phyloP scores from a whole-genome alignment of 768 basidiomycete genomes.

The Butyriboletus loyo region DNA sequence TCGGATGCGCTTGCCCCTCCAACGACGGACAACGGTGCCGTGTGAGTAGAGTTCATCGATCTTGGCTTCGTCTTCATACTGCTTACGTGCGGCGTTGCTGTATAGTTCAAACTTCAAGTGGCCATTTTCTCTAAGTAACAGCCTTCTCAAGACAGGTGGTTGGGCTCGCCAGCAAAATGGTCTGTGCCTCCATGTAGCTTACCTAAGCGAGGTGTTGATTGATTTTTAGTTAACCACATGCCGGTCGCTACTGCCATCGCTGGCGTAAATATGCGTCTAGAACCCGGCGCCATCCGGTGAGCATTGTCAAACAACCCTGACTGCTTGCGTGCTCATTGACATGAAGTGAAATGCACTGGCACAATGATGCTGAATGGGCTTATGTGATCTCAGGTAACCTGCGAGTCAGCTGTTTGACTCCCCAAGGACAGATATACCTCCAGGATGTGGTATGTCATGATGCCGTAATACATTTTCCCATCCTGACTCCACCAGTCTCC shows the following conservation, averaged over 20 bases:
- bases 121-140: slow-evolving; percentile 62
- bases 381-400: slow-evolving; percentile 50
- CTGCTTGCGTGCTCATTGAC: slow-evolving; percentile 4
- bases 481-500: slow-evolving; percentile 25
- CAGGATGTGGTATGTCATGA: slow-evolving; percentile 46
- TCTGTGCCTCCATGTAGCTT: slow-evolving; percentile 18
- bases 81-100: not conserved
- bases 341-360: slow-evolving; percentile 44
- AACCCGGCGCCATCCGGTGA: slow-evolving; percentile 42
- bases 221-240: slow-evolving; percentile 34
- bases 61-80: not conserved
- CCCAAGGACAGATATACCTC: slow-evolving; percentile 50
- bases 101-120: slow-evolving; percentile 52
- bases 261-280: slow-evolving; percentile 42
- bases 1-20: slow-evolving; percentile 59
- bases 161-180: slow-evolving; percentile 66
- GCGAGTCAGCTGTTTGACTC: slow-evolving; percentile 49
- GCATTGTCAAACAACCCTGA: not conserved
- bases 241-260: slow-evolving; percentile 39
- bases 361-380: slow-evolving; percentile 46
- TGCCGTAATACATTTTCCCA: slow-evolving; percentile 5
- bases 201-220: not conserved
- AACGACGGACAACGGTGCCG: slow-evolving; percentile 53
- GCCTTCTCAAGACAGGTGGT: slow-evolving; percentile 57
- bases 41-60: slow-evolving; percentile 32